phyloP scores from a whole-genome alignment of 2,329 filamentous ascomycete species.

The Cladosporium colombiae region DNA sequence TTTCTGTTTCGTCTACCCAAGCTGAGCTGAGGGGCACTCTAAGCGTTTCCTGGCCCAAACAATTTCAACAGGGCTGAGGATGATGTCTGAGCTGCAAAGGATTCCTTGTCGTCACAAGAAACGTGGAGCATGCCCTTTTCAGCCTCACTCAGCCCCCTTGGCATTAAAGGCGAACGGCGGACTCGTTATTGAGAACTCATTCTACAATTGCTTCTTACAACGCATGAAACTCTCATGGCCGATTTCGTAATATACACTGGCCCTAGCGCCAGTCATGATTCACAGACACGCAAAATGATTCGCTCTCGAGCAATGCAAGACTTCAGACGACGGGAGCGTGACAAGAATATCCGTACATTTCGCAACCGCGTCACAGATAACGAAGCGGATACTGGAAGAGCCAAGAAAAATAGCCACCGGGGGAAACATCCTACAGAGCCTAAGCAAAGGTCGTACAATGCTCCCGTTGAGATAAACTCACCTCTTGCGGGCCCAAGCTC shows the following conservation, averaged over 20 bases:
- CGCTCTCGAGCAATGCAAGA: slow-evolving; percentile 39
- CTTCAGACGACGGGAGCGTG: slow-evolving; percentile 50
- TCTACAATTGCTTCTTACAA: background rate
- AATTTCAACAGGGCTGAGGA: background rate
- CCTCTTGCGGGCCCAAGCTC: background rate
- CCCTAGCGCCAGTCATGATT: slow-evolving; percentile 16
- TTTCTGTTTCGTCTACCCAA: background rate
- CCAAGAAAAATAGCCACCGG: background rate
- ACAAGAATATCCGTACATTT: background rate
- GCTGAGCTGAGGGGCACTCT: background rate
- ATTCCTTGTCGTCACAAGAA: background rate
- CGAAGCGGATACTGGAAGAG: background rate
- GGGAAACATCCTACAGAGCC: background rate
- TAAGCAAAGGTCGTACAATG: background rate
- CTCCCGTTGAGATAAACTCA: background rate
- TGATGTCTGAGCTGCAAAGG: background rate
- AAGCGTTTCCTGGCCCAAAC: background rate
- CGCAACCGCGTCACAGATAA: background rate
- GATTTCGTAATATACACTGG: slow-evolving; percentile 21
- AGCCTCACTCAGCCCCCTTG: background rate
- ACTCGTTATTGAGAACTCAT: background rate
- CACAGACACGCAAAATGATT: slow-evolving; percentile 20
- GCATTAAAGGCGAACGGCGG: background rate
- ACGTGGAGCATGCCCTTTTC: background rate
- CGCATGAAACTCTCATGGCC: background rate